Percentiles rank a stretch among this genome's conserved stretches.
These are phyloP conservation scores for Fraxinus cuspidata DNA, from an alignment of 257 asterid genomes.

Conservation along the genomic window DNA sequence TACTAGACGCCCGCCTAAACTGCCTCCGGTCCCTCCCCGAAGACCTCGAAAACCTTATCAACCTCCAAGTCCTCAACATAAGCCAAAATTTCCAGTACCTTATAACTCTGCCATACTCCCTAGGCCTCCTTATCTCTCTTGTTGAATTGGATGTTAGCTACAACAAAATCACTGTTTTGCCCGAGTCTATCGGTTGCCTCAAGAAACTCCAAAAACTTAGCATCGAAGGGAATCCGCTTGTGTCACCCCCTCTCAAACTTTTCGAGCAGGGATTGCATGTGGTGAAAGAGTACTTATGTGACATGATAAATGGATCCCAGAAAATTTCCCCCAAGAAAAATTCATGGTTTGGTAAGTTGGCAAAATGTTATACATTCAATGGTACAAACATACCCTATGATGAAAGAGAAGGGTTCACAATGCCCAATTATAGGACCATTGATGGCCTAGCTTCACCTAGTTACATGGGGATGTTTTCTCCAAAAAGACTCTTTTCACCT, in stretches of 20 bases:
- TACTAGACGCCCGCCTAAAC: conserved; percentile 79
- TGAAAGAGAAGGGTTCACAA: conserved; percentile 33
- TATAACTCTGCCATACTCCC: conserved; percentile 61
- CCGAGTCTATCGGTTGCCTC: conserved; percentile 78
- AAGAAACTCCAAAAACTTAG: conserved; percentile 68
- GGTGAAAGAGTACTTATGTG: conserved; percentile 64
- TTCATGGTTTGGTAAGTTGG: conserved; percentile 80
- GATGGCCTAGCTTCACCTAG: conserved; percentile 38
- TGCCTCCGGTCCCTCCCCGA: conserved; percentile 78
- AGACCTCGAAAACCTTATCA: conserved; percentile 77
- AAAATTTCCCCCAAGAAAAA: conserved; percentile 41
- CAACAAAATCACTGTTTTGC: conserved; percentile 63
- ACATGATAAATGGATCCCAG: conserved; percentile 57
- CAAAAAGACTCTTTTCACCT: conserved; percentile 40
- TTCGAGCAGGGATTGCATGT: conserved; percentile 61
- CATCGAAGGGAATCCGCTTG: conserved; percentile 79
- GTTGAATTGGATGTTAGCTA: conserved; percentile 79
- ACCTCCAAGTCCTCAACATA: conserved; percentile 65
- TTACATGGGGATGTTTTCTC: conserved; percentile 41
- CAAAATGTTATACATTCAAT: conserved; percentile 65
- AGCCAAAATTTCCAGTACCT: conserved; percentile 90
- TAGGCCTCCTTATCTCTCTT: conserved; percentile 79
- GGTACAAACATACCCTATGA: conserved; percentile 42
- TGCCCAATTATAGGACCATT: conserved; percentile 24
- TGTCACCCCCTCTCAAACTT: conserved; percentile 66